A percentile compares a stretch with the other conserved stretches of the same genome.
Evolutionary conservation across 176 grass and related monocot genomes (phyloP).

Genomic region (Calamus simplicifolius): DNA sequence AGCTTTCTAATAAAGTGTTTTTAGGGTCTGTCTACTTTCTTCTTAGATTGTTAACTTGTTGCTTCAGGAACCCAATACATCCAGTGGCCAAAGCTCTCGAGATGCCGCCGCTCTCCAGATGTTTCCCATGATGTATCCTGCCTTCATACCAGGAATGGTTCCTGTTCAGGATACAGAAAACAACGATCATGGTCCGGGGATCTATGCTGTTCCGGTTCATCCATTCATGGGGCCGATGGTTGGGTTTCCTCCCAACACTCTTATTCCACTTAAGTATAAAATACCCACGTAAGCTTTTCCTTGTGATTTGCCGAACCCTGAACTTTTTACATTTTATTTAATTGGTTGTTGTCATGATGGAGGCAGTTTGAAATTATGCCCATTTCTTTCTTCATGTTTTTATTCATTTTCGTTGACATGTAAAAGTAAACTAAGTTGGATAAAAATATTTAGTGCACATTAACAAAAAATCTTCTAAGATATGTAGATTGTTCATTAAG

Average conservation of each 20-base stretch:
- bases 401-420: no score
- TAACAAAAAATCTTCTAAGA: no score
- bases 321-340: no score
- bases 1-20: no score
- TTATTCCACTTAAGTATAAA: slow-evolving; percentile 70
- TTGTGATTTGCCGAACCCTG: neutral
- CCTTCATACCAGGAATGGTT: slow-evolving; percentile 25
- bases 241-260: slow-evolving; percentile 31
- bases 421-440: no score
- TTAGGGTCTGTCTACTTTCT: no score
- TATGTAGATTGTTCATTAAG: no score
- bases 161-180: slow-evolving; percentile 42
- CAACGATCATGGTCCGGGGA: slow-evolving; percentile 57
- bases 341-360: neutral
- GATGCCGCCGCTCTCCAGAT: slow-evolving; percentile 15
- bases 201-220: slow-evolving; percentile 71
- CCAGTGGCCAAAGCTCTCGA: neutral
- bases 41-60: no score
- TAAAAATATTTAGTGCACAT: no score
- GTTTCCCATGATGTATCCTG: slow-evolving; percentile 32
- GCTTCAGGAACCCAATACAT: no score
- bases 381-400: no score
- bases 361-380: neutral
- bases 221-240: slow-evolving; percentile 42
- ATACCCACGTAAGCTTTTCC: slow-evolving; percentile 60